Base-by-base conservation (phyloP, 768 basidiomycete genomes). In the Suillus weaverae region DNA sequence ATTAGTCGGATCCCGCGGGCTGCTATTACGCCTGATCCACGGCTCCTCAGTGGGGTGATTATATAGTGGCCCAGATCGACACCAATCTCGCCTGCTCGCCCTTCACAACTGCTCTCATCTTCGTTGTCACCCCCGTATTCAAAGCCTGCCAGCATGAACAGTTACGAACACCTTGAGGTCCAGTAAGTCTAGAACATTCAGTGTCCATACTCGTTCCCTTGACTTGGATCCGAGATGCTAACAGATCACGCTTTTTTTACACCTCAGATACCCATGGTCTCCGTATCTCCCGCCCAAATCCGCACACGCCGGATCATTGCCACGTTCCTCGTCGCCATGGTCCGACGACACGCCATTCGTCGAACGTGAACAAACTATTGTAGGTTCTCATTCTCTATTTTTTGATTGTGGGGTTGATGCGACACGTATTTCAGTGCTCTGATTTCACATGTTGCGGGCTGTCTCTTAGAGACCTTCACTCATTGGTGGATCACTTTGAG, bases 401-500 rank as follows among this genome's bases (percentile, higher is more conserved):
- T 56, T 20, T 32, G 13, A 20, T 38, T 16, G 33, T 2, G 30
- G 5, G 35, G 11, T 18, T 41, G 26, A 62, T 35, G 33, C 9
- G 26, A 32, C 36, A 9, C 41, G 62, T 35, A 61, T 63, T 61
- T 39, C 30, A 80, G 78, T 81, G 80, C 65, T 74, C 77, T 44
- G 74, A 85, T 74, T 85, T 82, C 69, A 77, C 76, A 38, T 85
- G 85, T 68, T 85, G 85, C 68, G 81, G 80, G 48, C 73, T 78
- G 51, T 71, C 74, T 26, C 79, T 84, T 36, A 69, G 78, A 6
- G 81, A 84, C 72, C 74, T 85, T 44, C 85, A 85, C 68, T 80
- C 78, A 44, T 77, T 85, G 22, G 75, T 86, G 61, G 81, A 83
- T 67, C 86, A 86, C 66, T 82, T 83, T 59, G 84, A 85, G 66